Evolutionary conservation across 495 filamentous ascomycete species (phyloP).

Genomic region (Neurospora sp.): DNA sequence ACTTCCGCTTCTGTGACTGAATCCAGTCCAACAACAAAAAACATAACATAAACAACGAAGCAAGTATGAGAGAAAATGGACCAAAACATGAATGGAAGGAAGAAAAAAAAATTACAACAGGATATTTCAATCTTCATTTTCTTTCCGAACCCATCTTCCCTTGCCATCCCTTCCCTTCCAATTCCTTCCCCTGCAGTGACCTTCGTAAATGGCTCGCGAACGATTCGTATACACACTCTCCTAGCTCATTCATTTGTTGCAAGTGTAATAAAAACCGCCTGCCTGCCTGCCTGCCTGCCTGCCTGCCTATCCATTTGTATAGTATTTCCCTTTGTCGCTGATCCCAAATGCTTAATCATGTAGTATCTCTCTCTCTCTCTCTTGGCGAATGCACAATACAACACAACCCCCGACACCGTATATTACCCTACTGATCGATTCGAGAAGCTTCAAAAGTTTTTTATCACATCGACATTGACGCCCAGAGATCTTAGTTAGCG

Average conservation of each 20-base stretch:
- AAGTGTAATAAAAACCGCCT: not conserved
- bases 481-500: constrained; percentile 26
- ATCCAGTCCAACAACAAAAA: not conserved
- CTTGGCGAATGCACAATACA: not conserved
- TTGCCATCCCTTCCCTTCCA: not conserved
- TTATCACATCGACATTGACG: not conserved
- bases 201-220: not conserved
- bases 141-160: not conserved
- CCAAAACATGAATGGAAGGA: constrained; percentile 4
- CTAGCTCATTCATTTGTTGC: not conserved
- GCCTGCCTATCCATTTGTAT: not conserved
- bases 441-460: not conserved
- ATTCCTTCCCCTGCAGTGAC: not conserved
- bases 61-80: constrained; percentile 5
- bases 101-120: constrained; percentile 15
- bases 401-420: not conserved
- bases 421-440: constrained; percentile 1
- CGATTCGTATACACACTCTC: not conserved
- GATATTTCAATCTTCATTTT: constrained; percentile 3
- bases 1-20: not conserved
- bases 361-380: not conserved
- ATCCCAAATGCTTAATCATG: not conserved
- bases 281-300: not conserved
- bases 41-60: constrained; percentile 9
- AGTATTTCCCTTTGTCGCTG: not conserved